These are phyloP conservation scores for Backusella macrospora DNA, from an alignment of 192 early-diverging fungal genomes.

Conservation along the genomic window DNA sequence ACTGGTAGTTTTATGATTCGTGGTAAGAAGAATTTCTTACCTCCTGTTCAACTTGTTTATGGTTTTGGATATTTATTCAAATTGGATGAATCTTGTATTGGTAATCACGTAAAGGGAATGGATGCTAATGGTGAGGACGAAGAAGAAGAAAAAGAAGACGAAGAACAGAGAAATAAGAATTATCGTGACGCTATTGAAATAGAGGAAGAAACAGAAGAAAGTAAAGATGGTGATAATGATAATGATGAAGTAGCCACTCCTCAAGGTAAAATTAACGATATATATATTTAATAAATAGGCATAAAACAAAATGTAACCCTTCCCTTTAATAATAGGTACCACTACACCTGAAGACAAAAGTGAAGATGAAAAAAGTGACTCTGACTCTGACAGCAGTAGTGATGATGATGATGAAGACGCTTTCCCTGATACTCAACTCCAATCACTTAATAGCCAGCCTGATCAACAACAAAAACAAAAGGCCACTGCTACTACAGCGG, in stretches of 20 bases:
- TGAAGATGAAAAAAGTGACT: slow-evolving; percentile 35
- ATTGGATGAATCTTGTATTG: slow-evolving; percentile 81
- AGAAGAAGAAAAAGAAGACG: slow-evolving; percentile 27
- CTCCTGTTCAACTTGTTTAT: slow-evolving; percentile 91
- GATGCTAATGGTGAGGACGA: slow-evolving; percentile 45
- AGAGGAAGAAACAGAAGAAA: slow-evolving; percentile 25
- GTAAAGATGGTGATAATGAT: neutral
- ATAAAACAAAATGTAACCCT: neutral
- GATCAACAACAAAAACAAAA: neutral
- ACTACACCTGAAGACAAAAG: slow-evolving; percentile 11
- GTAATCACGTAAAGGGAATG: slow-evolving; percentile 76
- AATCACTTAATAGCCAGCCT: slow-evolving; percentile 18
- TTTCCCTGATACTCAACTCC: slow-evolving; percentile 56
- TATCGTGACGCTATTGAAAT: slow-evolving; percentile 15
- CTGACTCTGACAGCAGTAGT: slow-evolving; percentile 35
- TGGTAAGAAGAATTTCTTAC: slow-evolving; percentile 93
- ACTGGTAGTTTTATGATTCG: slow-evolving; percentile 93
- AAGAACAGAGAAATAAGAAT: neutral
- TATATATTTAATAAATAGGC: neutral
- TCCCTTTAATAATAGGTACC: neutral
- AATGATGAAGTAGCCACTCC: neutral
- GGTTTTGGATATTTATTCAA: slow-evolving; percentile 96
- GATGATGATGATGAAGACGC: slow-evolving; percentile 48
- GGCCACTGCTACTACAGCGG: neutral
- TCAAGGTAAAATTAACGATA: neutral